phyloP scores from a whole-genome alignment of 1,139 yeast species.

The Pichia sp. region DNA sequence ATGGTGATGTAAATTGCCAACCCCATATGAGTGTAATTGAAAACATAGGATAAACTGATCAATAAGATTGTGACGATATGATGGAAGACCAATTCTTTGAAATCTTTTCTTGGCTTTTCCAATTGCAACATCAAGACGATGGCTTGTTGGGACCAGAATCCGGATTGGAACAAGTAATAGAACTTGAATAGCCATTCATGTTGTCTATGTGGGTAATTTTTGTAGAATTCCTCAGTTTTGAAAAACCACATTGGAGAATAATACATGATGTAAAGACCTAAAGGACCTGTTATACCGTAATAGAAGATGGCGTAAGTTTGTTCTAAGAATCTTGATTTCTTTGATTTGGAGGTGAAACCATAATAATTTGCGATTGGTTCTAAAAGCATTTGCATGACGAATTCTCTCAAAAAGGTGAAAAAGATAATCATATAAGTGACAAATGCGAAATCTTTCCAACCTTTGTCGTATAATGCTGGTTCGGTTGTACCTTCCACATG shows the following conservation, averaged over 20 bases:
- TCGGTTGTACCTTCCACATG: slow-evolving; percentile 48
- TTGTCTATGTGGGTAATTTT: slow-evolving; percentile 76
- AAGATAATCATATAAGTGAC: slow-evolving; percentile 79
- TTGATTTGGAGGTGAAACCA: slow-evolving; percentile 58
- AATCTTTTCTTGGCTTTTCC: slow-evolving; percentile 95
- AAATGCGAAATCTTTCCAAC: slow-evolving; percentile 77
- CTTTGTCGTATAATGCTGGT: slow-evolving; percentile 69
- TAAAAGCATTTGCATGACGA: slow-evolving; percentile 78
- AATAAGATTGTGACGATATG: slow-evolving; percentile 89
- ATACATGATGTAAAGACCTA: slow-evolving; percentile 88
- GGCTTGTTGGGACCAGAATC: slow-evolving; percentile 97
- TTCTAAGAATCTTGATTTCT: slow-evolving; percentile 83
- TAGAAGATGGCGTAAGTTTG: slow-evolving; percentile 85
- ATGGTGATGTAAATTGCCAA: slow-evolving; percentile 86
- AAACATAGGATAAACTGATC: slow-evolving; percentile 86
- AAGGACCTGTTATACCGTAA: slow-evolving; percentile 78
- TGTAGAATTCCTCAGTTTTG: slow-evolving; percentile 78
- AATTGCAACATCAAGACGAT: slow-evolving; percentile 76
- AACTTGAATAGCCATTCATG: slow-evolving; percentile 71
- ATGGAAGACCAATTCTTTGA: slow-evolving; percentile 85
- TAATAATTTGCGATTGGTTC: slow-evolving; percentile 61
- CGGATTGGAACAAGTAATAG: slow-evolving; percentile 89
- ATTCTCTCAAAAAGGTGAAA: slow-evolving; percentile 90
- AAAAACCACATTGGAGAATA: slow-evolving; percentile 85
- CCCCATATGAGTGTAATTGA: slow-evolving; percentile 97